Evolutionary conservation across 129 eudicot genomes (phyloP), one percentile per base, ranked within the genome.

Genomic region (Gnaphalium uliginosum): DNA sequence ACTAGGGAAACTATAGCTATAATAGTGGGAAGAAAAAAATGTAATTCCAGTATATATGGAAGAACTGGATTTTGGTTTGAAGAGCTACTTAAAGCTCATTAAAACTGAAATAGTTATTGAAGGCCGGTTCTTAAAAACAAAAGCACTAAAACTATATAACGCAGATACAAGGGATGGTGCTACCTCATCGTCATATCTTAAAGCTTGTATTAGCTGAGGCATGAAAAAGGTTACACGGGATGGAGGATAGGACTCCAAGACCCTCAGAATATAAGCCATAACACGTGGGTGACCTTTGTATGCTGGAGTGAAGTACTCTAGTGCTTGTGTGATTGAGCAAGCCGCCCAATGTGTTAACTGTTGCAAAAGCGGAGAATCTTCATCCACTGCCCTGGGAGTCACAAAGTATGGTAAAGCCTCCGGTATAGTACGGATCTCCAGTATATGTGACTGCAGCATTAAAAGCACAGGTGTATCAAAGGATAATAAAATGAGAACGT

Each of bases 271-370:
- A 86, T 95, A 95, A 78, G 99, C 99, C 99, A 95, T 95, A 53
- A 95, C 96, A 72, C 99, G 97, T 39, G 94, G 88, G 68, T 95
- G 99, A 50, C 99, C 97, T 81, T 91, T 91, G 74, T 91, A 95
- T 61, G 95, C 96, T 72, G 99, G 99, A 51, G 97, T 89, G 56
- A 95, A 95, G 50, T 91, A 95, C 79, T 95, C 99, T 61, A 95
- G 69, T 72, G 97, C 99, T 60, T 95, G 97, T 53, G 99, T 89
- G 66, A 95, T 89, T 60, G 99, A 95, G 79, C 99, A 95, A 76
- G 97, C 94, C 60, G 99, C 99, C 99, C 99, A 95, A 69, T 95
- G 99, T 71, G 96, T 96, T 75, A 95, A 82, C 74, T 95, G 99
- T 72, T 95, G 99, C 85, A 95, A 73, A 76, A 95, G 86, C 6